A percentile compares a stretch with the other conserved stretches of the same genome.
These are phyloP conservation scores for Chenopodium quinoa DNA, from an alignment of 148 eudicot species.

Conservation along the genomic window DNA sequence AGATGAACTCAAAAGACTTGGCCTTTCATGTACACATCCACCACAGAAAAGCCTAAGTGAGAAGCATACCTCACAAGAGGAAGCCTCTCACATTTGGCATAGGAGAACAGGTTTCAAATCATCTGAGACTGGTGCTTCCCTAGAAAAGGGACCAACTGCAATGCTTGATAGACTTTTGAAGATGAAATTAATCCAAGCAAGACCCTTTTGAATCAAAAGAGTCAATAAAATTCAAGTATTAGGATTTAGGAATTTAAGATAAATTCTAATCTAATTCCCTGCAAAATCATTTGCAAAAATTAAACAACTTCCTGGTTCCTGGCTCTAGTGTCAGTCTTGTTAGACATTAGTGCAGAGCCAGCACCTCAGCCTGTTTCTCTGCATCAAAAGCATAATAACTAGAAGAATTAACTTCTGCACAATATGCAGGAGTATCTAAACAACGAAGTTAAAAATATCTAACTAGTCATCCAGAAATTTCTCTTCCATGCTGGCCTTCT, in stretches of 20 bases:
- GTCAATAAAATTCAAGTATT: conserved; percentile 28
- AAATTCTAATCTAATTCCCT: conserved; percentile 36
- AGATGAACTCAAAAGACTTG: conserved; percentile 7
- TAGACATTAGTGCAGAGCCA: conserved; percentile 72
- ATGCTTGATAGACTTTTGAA: conserved; percentile 32
- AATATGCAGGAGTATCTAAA: conserved; percentile 11
- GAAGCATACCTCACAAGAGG: conserved; percentile 80
- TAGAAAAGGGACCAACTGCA: conserved; percentile 50
- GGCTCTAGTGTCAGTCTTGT: conserved; percentile 66
- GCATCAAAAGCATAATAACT: conserved; percentile 90
- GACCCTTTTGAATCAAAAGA: conserved; percentile 19
- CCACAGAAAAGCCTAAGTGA: conserved; percentile 49
- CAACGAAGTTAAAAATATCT: conserved; percentile 15
- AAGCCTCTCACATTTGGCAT: conserved; percentile 65
- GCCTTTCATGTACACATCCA: conserved; percentile 19
- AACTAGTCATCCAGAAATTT: conserved; percentile 8
- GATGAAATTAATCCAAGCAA: conserved; percentile 34
- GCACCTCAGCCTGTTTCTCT: conserved; percentile 80
- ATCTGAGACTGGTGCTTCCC: conserved; percentile 44
- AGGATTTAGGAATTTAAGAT: not conserved
- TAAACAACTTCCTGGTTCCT: conserved; percentile 46
- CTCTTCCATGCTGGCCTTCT: conserved; percentile 19
- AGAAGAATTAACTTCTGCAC: conserved; percentile 25
- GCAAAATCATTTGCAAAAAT: conserved; percentile 49
- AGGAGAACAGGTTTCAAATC: conserved; percentile 38